Conservation (phyloP, 2,329 filamentous ascomycete species). For the Sporothrix inflata region DNA sequence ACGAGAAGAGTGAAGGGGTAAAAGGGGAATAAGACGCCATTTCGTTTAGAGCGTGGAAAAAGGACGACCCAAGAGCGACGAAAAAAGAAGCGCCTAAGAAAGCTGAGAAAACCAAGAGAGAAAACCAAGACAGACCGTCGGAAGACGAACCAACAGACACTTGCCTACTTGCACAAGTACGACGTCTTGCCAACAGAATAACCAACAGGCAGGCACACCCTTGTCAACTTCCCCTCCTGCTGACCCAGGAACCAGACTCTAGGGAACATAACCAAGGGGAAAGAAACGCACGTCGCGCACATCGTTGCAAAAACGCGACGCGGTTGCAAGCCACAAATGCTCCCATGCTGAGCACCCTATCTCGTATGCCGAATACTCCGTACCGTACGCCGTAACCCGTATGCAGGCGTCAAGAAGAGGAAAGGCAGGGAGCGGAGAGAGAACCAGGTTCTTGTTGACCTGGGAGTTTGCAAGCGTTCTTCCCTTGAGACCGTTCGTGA, state of each 20-base stretch:
- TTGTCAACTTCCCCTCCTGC: background rate
- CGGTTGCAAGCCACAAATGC: background rate
- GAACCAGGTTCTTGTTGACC: background rate
- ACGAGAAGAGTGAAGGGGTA: background rate
- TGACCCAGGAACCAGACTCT: constrained; percentile 3
- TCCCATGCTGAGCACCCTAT: background rate
- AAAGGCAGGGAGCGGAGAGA: background rate
- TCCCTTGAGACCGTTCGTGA: background rate
- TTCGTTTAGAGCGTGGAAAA: background rate
- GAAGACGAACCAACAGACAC: background rate
- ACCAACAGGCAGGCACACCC: constrained; percentile 4
- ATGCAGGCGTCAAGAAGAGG: background rate
- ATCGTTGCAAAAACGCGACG: background rate
- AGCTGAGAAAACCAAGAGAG: background rate
- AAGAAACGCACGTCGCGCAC: background rate
- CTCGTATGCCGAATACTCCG: background rate
- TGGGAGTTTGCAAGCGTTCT: background rate
- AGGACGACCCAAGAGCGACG: background rate
- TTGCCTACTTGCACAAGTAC: too few species aligned
- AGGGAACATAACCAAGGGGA: background rate
- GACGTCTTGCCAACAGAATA: background rate
- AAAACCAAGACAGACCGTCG: background rate
- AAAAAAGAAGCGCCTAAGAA: background rate
- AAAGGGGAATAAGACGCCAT: background rate
- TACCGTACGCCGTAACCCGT: too few species aligned